Conservation (phyloP, 2,329 filamentous ascomycete genomes). For the Torrubiellomyces zombiae region DNA sequence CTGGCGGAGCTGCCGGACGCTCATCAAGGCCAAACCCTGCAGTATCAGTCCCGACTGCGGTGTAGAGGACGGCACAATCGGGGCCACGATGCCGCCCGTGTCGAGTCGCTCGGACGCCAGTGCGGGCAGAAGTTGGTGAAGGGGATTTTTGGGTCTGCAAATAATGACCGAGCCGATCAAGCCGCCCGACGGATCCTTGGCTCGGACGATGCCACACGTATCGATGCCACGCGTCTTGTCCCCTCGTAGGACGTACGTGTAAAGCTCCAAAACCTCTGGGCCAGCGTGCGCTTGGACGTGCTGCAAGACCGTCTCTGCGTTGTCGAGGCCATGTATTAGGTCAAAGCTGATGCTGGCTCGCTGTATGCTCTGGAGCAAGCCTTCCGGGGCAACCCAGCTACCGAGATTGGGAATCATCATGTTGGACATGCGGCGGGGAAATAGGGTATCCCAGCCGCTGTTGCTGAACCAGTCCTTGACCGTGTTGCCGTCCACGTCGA, state of each 20-base stretch:
- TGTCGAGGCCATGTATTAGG: conserved; percentile 64
- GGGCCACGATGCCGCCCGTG: conserved; percentile 64
- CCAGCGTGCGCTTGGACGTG: conserved; percentile 59
- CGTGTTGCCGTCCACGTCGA: conserved; percentile 27
- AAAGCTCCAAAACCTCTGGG: conserved; percentile 67
- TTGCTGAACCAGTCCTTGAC: conserved; percentile 71
- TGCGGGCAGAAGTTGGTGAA: conserved; percentile 54
- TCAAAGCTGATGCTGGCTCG: conserved; percentile 65
- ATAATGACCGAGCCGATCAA: conserved; percentile 67
- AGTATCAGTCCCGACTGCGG: conserved; percentile 52
- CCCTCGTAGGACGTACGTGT: conserved; percentile 57
- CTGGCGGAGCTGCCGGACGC: conserved; percentile 67
- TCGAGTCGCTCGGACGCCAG: conserved; percentile 41
- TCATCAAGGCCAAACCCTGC: conserved; percentile 66
- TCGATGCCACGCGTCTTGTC: conserved; percentile 54
- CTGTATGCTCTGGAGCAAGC: conserved; percentile 56
- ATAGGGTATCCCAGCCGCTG: conserved; percentile 67
- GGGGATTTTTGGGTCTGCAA: conserved; percentile 50
- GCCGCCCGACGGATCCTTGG: conserved; percentile 51
- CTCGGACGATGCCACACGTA: conserved; percentile 67
- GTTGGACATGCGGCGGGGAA: conserved; percentile 40
- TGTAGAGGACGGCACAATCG: conserved; percentile 54
- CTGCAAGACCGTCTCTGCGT: conserved; percentile 54
- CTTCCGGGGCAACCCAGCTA: conserved; percentile 60
- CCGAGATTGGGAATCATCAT: conserved; percentile 58